These are phyloP conservation scores for Chlorella ohadii DNA, from an alignment of 139 green algal species.

Conservation along the genomic window DNA sequence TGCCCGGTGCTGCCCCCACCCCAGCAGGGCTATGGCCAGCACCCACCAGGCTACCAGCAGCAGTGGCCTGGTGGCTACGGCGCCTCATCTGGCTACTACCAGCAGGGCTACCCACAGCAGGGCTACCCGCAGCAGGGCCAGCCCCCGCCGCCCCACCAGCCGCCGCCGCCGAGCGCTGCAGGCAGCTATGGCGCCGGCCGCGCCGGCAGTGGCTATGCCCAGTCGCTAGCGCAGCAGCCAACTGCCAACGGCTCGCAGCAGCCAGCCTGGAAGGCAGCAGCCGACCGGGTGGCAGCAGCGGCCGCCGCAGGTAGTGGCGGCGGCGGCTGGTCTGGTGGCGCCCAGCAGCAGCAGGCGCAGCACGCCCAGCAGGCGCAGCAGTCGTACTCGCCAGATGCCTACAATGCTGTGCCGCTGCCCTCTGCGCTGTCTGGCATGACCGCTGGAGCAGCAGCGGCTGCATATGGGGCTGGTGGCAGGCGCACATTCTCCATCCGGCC, in stretches of 20 bases:
- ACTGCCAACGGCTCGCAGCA: neutral
- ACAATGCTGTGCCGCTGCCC: slow-evolving; percentile 22
- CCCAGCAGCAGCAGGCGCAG: neutral
- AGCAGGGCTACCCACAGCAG: neutral
- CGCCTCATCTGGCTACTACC: neutral
- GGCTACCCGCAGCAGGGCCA: neutral
- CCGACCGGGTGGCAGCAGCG: neutral
- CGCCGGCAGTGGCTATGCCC: neutral
- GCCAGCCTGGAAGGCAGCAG: slow-evolving; percentile 18
- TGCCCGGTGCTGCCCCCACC: too few relatives aligned
- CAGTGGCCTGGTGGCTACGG: neutral
- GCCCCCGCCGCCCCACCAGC: neutral
- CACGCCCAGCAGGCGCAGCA: neutral
- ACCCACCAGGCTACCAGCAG: neutral
- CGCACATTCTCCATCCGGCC: slow-evolving; percentile 39
- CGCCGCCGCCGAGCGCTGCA: neutral
- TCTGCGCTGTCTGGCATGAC: neutral
- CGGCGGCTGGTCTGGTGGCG: neutral
- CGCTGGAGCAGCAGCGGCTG: neutral
- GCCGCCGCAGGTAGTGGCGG: neutral
- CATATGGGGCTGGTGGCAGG: neutral
- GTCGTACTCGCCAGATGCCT: neutral
- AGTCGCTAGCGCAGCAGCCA: neutral
- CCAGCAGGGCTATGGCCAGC: neutral
- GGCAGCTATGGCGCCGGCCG: neutral